Evolutionary conservation across 2,329 filamentous ascomycete genomes (phyloP).

Genomic region (Penicillium sp.): DNA sequence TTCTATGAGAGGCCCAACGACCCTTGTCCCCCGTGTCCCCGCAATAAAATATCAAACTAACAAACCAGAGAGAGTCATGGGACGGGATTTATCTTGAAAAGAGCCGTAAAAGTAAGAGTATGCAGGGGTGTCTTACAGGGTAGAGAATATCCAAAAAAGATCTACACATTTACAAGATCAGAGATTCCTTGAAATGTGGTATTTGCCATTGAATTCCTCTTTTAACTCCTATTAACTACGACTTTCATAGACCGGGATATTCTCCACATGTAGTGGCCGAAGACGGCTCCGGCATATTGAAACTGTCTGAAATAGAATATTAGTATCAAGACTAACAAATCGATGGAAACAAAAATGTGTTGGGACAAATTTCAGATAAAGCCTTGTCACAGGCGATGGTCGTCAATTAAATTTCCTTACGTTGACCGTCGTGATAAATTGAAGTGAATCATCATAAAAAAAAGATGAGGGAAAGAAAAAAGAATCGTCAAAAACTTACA

Average conservation of each 20-base stretch:
- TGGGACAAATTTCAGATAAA: conserved; percentile 31
- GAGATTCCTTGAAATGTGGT: background rate
- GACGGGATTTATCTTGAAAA: conserved; percentile 1
- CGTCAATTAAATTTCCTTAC: conserved; percentile 74
- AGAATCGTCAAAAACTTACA: conserved; percentile 4
- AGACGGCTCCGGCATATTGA: background rate
- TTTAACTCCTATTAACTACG: conserved; percentile 15
- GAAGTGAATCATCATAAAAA: conserved; percentile 64
- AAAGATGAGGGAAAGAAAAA: conserved; percentile 28
- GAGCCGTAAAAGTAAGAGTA: background rate
- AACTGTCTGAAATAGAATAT: conserved; percentile 16
- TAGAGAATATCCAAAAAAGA: background rate
- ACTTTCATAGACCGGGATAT: conserved; percentile 5
- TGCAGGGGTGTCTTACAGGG: conserved; percentile 6
- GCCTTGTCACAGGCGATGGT: conserved; percentile 75
- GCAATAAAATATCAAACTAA: conserved; percentile 14
- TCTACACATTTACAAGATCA: background rate
- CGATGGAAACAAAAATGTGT: conserved; percentile 10
- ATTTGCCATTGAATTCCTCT: conserved; percentile 4
- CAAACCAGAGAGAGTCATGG: conserved; percentile 11
- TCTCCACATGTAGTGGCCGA: conserved; percentile 6
- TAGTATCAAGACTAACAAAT: conserved; percentile 16
- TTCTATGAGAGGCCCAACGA: conserved; percentile 19
- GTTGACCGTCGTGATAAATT: conserved; percentile 84
- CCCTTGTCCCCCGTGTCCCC: conserved; percentile 9